Conservation (phyloP, 2,329 filamentous ascomycete species). For the Neonectria coccinea region DNA sequence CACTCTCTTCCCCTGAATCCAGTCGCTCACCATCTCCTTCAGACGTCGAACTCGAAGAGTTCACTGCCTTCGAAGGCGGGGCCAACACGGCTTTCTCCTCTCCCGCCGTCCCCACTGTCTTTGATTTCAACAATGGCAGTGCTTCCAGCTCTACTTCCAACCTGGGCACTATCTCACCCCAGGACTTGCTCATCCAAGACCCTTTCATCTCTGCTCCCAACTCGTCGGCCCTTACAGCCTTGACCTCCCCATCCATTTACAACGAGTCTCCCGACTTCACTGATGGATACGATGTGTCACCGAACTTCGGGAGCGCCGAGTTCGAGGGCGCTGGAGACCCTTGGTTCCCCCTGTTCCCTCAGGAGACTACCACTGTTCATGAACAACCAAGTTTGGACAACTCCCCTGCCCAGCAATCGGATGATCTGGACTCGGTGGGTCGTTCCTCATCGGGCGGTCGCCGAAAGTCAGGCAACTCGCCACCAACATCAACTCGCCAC, state of each 20-base stretch:
- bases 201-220: slow-evolving; percentile 81
- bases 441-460: slow-evolving; percentile 54
- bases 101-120: slow-evolving; percentile 62
- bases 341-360: slow-evolving; percentile 82
- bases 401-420: slow-evolving; percentile 58
- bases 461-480: slow-evolving; percentile 62
- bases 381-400: slow-evolving; percentile 49
- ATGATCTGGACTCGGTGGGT: slow-evolving; percentile 62
- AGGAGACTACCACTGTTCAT: slow-evolving; percentile 50
- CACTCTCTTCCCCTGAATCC: neutral
- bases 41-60: slow-evolving; percentile 71
- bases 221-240: slow-evolving; percentile 82
- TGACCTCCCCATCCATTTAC: slow-evolving; percentile 86
- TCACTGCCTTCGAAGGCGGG: slow-evolving; percentile 67
- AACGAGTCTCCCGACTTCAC: slow-evolving; percentile 79
- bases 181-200: slow-evolving; percentile 80
- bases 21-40: slow-evolving; percentile 51
- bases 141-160: slow-evolving; percentile 64
- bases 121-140: slow-evolving; percentile 62
- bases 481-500: slow-evolving; percentile 64
- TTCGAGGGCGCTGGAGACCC: slow-evolving; percentile 63
- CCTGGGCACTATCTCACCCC: slow-evolving; percentile 82
- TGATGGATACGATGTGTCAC: slow-evolving; percentile 82
- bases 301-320: slow-evolving; percentile 74
- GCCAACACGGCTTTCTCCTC: slow-evolving; percentile 65